Conservation (phyloP, 371 early-diverging fungal species). For the Rhizomucor miehei region DNA sequence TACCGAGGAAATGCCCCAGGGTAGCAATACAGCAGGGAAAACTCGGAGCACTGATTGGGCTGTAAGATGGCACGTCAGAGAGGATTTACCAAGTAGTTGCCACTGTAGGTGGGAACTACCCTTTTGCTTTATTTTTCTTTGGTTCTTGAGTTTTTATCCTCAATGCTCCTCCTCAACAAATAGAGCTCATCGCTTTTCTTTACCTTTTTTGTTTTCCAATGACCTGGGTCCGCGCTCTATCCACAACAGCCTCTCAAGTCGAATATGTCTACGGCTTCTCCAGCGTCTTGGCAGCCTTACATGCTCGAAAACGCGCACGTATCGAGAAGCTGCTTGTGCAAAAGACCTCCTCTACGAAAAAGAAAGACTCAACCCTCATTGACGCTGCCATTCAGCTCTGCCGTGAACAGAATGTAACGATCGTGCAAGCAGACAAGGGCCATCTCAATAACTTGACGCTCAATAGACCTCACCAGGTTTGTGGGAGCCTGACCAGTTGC, state of each 20-base stretch:
- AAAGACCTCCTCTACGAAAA: conserved; percentile 1
- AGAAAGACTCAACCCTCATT: conserved; percentile 3
- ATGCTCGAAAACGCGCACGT: conserved; percentile 8
- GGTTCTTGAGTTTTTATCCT: no score
- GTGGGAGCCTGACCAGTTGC: background rate
- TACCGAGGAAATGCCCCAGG: conserved; percentile 56
- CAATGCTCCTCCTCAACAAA: no score
- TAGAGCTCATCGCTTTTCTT: no score
- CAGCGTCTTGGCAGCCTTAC: conserved; percentile 16
- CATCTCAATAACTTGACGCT: conserved; percentile 22
- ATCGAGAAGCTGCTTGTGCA: conserved; percentile 10
- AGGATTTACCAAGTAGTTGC: conserved; percentile 36
- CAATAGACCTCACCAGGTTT: conserved; percentile 27
- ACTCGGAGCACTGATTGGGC: conserved; percentile 54
- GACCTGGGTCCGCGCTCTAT: no score
- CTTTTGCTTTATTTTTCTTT: conserved; percentile 24
- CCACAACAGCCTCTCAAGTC: no score
- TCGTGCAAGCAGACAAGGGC: conserved; percentile 18
- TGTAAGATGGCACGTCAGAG: conserved; percentile 56
- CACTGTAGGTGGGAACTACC: conserved; percentile 41
- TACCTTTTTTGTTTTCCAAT: no score
- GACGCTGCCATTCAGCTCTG: background rate
- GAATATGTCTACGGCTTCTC: conserved; percentile 19
- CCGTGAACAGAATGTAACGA: conserved; percentile 7
- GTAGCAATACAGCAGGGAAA: conserved; percentile 65